Evolutionary conservation across 495 filamentous ascomycete genomes (phyloP), one percentile per base, ranked within the genome.

Genomic region (Penicillium argentinense): DNA sequence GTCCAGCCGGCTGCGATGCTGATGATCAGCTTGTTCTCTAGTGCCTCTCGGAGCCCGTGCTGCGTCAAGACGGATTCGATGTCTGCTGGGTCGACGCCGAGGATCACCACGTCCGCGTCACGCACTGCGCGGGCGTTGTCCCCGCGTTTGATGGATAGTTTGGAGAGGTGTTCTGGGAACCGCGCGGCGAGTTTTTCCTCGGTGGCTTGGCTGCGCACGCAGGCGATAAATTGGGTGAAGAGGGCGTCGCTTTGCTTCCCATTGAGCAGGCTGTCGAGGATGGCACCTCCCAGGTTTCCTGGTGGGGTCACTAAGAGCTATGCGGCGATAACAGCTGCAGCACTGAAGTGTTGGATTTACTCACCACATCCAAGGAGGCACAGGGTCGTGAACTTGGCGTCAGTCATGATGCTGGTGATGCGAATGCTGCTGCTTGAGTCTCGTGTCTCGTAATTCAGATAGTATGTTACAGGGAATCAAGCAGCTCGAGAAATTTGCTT

Each of bases 1-100:
- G 65, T 68, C 67, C 66, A 71, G 9, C 68, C 70, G 2, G 70
- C 70, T n/a, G 63, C 68, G 8, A 73, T 68, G 50, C 70, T 73
- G 49, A 73, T 70, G 5, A 73, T 29, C 18, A 73, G 54, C 27
- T 71, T 73, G 1, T 43, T 18, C 1, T 34, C 6, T 1, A 72
- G 26, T 6, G 62, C 63, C 4, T 62, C 53, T 6, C 42, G 37
- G 11, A 71, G 27, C 0, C 51, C 58, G 0, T 56, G 43, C 41
- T 66, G 49, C 11, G 47, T 51, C 9, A 73, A 30, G 3, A 58
- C 55, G 1, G 21, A 34, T n/a, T 58, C 39, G 14, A 70, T 59
- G 9, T 64, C 60, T 16, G 51, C 43, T 0, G 70, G 70, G 25
- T 69, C 65, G 12, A 64, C 42, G 14, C 57, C 67, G 2, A 73